These are phyloP conservation scores for Neurospora tetrasperma DNA, from an alignment of 495 filamentous ascomycete genomes.

Conservation along the genomic window DNA sequence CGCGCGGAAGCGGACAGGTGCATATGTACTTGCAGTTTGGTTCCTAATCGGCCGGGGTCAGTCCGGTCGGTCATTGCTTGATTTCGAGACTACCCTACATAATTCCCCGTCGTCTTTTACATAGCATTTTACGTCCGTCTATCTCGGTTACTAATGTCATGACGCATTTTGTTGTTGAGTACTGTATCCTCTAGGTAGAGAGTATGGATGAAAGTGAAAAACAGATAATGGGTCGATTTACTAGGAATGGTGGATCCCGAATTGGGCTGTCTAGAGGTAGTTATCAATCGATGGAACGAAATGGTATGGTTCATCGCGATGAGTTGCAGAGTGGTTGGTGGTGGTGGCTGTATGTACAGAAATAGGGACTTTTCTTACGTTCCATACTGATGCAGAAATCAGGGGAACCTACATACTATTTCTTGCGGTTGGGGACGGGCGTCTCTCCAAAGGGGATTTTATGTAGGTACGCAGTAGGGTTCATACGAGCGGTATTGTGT, in stretches of 20 bases:
- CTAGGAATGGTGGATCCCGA: not conserved
- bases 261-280: not conserved
- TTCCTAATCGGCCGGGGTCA: not conserved
- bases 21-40: not conserved
- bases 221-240: not conserved
- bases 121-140: not conserved
- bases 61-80: not conserved
- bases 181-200: not conserved
- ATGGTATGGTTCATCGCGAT: not conserved
- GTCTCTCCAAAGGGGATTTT: not conserved
- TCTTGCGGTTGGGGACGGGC: not conserved
- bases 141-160: not conserved
- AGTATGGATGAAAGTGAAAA: not conserved
- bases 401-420: not conserved
- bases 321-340: not conserved
- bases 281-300: not conserved
- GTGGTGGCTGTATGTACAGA: not conserved
- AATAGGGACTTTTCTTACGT: not conserved
- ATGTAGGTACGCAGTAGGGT: too few species aligned
- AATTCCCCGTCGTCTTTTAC: not conserved
- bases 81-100: not conserved
- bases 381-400: not conserved
- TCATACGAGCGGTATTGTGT: not conserved
- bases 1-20: too few species aligned
- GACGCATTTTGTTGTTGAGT: not conserved